Base-by-base conservation (phyloP, 345 rosid genomes). In the Psidium guajava region DNA sequence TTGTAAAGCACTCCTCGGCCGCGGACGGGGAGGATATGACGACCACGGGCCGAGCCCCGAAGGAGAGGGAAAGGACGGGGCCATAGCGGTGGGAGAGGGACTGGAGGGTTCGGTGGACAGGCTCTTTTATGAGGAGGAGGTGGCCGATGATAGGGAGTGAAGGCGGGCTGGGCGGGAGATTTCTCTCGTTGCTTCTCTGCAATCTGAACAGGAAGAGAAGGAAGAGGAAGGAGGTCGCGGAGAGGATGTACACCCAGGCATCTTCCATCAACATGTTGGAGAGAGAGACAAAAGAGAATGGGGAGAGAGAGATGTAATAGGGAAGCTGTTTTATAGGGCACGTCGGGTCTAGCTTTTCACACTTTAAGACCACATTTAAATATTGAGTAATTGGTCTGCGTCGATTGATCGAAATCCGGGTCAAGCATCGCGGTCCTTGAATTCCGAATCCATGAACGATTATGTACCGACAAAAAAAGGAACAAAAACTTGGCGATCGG, bases 131-230 rank as follows among this genome's bases (percentile, higher is more conserved):
- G 50, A 91, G 92, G 89, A 86, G 44, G 83, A 92, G 92, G 83
- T 91, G 93, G 64, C 92, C 93, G 3, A 92, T 84, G 11, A 90
- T 83, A n/a, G 93, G 94, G 13, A 92, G 87, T 11, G 89, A 83
- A 1, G 88, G 88, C 27, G 93, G 93, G 36, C 84, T 85, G 54
- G 93, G 94, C 49, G 92, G 93, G 82, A 88, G 92, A 83, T 88
- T 89, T 51, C 69, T 81, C 81, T 84, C 84, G 50, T 56, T 54
- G 88, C 54, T 80, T 85, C 64, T 87, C 89, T 4, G 91, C 58
- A 49, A 88, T 51, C 14, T 47, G 53, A 58, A 83, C 6, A 87
- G 1, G 61, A 74, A 85, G 49, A 87, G 44, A 13, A 83, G 84
- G 24, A 88, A 83, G 87, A 83, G 86, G 28, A 83, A 0, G 32